These are phyloP conservation scores for Leccinum fibrillosum DNA, from an alignment of 768 basidiomycete species.

Conservation along the genomic window DNA sequence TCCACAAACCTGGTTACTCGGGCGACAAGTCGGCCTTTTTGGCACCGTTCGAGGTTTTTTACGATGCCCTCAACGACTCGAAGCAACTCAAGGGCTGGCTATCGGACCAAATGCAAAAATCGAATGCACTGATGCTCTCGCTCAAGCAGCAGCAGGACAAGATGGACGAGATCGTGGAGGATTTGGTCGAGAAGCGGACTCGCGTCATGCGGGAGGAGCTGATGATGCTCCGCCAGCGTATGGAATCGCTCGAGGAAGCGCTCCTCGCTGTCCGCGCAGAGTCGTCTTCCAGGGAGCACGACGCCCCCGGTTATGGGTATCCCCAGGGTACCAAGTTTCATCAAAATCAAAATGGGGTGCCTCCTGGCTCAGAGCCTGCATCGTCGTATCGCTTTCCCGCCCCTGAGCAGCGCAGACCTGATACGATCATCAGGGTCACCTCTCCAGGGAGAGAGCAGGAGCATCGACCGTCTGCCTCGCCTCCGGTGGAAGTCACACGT, in stretches of 20 bases:
- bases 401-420: slow-evolving; percentile 32
- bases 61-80: slow-evolving; percentile 79
- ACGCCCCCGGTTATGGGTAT: slow-evolving; percentile 12
- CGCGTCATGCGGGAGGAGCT: slow-evolving; percentile 62
- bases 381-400: slow-evolving; percentile 50
- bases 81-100: slow-evolving; percentile 78
- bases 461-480: slow-evolving; percentile 37
- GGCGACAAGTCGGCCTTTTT: slow-evolving; percentile 75
- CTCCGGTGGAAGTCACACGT: slow-evolving; percentile 46
- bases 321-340: slow-evolving; percentile 26
- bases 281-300: slow-evolving; percentile 15
- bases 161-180: slow-evolving; percentile 56
- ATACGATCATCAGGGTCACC: slow-evolving; percentile 34
- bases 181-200: slow-evolving; percentile 58
- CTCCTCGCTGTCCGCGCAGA: slow-evolving; percentile 30
- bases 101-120: slow-evolving; percentile 65
- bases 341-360: slow-evolving; percentile 43
- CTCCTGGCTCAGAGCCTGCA: slow-evolving; percentile 27
- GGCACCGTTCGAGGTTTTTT: slow-evolving; percentile 80
- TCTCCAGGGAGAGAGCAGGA: slow-evolving; percentile 46
- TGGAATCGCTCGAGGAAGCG: slow-evolving; percentile 66
- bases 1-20: slow-evolving; percentile 57
- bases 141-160: slow-evolving; percentile 62
- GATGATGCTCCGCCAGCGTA: slow-evolving; percentile 50
- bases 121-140: slow-evolving; percentile 50